Evolutionary conservation across 352 stramenopile genomes (phyloP).

Genomic region (Globisporangium barbulae): DNA sequence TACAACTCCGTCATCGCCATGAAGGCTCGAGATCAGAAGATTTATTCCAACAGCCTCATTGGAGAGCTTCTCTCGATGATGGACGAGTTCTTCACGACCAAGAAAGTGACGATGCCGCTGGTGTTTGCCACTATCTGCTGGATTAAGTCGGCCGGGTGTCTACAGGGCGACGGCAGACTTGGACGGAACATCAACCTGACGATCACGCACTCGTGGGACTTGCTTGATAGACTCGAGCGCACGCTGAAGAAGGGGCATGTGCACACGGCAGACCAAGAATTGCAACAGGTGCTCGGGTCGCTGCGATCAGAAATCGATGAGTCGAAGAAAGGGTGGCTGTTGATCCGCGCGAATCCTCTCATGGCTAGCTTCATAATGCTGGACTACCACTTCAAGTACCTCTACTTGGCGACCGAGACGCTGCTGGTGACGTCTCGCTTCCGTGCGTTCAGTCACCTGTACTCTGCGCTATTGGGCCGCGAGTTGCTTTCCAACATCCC

Average conservation of each 20-base stretch:
- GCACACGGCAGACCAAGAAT: conserved; percentile 11
- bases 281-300: conserved; percentile 10
- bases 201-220: conserved; percentile 20
- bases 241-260: conserved; percentile 20
- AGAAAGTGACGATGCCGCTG: conserved; percentile 21
- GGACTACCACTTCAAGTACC: conserved; percentile 23
- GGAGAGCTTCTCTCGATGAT: conserved; percentile 21
- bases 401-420: conserved; percentile 20
- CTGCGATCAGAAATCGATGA: conserved; percentile 13
- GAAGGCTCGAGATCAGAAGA: conserved; percentile 6
- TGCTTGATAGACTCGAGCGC: conserved; percentile 20
- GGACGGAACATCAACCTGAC: conserved; percentile 22
- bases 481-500: conserved; percentile 12
- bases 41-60: conserved; percentile 8
- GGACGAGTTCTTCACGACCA: conserved; percentile 25
- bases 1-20: conserved; percentile 20
- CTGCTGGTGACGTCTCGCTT: conserved; percentile 24
- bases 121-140: conserved; percentile 32
- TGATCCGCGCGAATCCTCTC: conserved; percentile 26
- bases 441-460: conserved; percentile 27
- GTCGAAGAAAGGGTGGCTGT: conserved; percentile 3
- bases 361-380: conserved; percentile 27
- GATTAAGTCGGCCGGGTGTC: conserved; percentile 27
- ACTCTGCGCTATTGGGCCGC: conserved; percentile 22
- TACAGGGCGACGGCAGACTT: conserved; percentile 23